These are phyloP conservation scores for Saccharum officinarum DNA, from an alignment of 176 grass and related monocot genomes.

Conservation along the genomic window DNA sequence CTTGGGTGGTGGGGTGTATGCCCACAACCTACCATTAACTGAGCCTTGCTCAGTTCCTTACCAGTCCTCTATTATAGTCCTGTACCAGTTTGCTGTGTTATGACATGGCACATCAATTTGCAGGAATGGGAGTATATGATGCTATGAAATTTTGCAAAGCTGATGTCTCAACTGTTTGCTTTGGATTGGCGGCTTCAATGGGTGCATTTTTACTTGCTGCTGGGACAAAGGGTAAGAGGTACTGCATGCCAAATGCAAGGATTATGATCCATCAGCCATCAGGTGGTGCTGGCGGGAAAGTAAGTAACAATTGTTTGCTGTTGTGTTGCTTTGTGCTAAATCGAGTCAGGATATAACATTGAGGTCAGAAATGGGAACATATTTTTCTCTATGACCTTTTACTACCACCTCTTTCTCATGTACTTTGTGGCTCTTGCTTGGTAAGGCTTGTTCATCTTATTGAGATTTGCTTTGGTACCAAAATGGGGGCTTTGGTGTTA, in stretches of 20 bases:
- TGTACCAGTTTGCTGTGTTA: neutral
- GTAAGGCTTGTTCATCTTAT: neutral
- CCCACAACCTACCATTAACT: neutral
- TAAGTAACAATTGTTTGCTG: constrained; percentile 14
- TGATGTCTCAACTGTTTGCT: constrained; percentile 89
- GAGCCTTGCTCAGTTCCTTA: neutral
- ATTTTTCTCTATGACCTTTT: neutral
- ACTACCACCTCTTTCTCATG: neutral
- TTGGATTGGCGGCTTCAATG: constrained; percentile 95
- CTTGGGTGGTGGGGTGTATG: neutral
- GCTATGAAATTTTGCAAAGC: constrained; percentile 98
- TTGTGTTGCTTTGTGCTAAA: constrained; percentile 4
- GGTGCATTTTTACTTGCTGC: constrained; percentile 90
- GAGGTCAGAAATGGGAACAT: neutral
- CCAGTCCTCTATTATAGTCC: neutral
- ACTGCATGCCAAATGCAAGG: constrained; percentile 99
- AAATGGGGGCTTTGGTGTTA: neutral
- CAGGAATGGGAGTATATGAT: constrained; percentile 99
- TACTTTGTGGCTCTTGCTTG: neutral
- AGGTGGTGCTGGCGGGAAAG: constrained; percentile 76
- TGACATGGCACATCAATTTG: constrained; percentile 21
- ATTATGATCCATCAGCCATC: constrained; percentile 96
- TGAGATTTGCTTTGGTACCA: neutral
- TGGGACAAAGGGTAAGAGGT: constrained; percentile 90
- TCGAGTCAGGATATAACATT: neutral